A percentile compares a stretch with the other conserved stretches of the same genome.
Evolutionary conservation across 2,329 filamentous ascomycete genomes (phyloP).

Genomic region (Penicillium sp.): DNA sequence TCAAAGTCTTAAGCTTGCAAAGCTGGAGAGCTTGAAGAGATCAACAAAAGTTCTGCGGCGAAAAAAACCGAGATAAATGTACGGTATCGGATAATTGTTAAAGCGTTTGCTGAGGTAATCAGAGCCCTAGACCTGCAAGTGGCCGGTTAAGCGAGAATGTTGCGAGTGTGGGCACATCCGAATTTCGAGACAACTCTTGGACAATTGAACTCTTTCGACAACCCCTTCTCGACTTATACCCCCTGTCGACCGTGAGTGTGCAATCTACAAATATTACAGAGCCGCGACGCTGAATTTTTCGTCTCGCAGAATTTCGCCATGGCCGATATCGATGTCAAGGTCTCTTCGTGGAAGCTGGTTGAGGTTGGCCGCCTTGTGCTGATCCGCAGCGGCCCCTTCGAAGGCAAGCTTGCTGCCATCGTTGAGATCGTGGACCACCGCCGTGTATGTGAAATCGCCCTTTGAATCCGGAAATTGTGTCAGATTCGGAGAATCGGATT

Average conservation of each 20-base stretch:
- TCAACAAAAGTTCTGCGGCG: not conserved
- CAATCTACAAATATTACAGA: constrained; percentile 9
- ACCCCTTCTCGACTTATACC: constrained; percentile 39
- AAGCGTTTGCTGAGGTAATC: constrained; percentile 16
- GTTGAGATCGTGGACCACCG: constrained; percentile 99
- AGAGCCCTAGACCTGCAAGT: constrained; percentile 40
- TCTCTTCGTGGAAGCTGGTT: constrained; percentile 89
- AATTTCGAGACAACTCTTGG: constrained; percentile 39
- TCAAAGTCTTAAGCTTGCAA: constrained; percentile 3
- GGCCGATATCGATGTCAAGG: constrained; percentile 78
- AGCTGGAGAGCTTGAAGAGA: constrained; percentile 10
- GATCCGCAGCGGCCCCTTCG: constrained; percentile 77
- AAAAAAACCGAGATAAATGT: constrained; percentile 25
- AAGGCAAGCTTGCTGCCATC: constrained; percentile 85
- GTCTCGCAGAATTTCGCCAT: constrained; percentile 63
- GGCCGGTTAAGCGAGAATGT: constrained; percentile 41
- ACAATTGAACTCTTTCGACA: constrained; percentile 31
- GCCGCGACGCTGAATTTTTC: constrained; percentile 27
- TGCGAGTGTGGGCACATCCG: constrained; percentile 39
- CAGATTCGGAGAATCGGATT: constrained; percentile 7
- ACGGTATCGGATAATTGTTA: constrained; percentile 24
- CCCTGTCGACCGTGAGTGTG: constrained; percentile 44
- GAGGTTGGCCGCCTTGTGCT: constrained; percentile 97
- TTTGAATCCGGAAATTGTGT: constrained; percentile 10
- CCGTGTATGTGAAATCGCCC: constrained; percentile 68